Percentiles rank a stretch among this genome's conserved stretches.
Evolutionary conservation across 192 early-diverging fungal genomes (phyloP).

Genomic region (Diversispora eburnea): DNA sequence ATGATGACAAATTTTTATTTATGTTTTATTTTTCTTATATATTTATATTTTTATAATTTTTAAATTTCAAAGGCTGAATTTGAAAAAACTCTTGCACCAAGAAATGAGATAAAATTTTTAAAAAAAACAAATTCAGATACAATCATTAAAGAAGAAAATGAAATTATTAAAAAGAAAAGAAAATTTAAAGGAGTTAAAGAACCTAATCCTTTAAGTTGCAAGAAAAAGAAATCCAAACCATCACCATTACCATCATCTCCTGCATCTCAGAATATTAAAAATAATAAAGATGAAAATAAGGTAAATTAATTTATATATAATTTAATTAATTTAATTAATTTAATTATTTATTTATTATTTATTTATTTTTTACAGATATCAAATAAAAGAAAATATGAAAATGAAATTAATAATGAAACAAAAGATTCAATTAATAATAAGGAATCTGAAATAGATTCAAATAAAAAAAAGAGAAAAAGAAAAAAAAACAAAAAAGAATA

Average conservation of each 20-base stretch:
- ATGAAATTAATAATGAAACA: too few species aligned
- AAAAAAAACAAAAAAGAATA: too few species aligned
- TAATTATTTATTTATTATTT: too few species aligned
- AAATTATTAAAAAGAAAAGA: conserved; percentile 41
- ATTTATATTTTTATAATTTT: background rate
- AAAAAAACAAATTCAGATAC: conserved; percentile 51
- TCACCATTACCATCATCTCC: background rate
- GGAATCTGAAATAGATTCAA: too few species aligned
- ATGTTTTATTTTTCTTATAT: background rate
- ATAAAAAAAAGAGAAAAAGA: too few species aligned
- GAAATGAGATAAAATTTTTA: conserved; percentile 47
- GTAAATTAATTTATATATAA: too few species aligned
- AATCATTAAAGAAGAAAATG: conserved; percentile 37
- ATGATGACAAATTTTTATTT: background rate
- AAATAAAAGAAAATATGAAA: too few species aligned
- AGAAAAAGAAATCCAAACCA: conserved; percentile 60
- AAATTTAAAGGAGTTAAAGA: conserved; percentile 71
- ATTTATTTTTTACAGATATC: too few species aligned
- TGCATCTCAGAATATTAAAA: conserved; percentile 25
- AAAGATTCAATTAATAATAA: too few species aligned
- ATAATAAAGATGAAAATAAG: conserved; percentile 23
- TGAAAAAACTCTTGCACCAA: conserved; percentile 37
- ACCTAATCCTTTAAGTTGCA: conserved; percentile 85
- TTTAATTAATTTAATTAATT: too few species aligned
- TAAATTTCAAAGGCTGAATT: conserved; percentile 33